phyloP scores from a whole-genome alignment of 2,329 filamentous ascomycete species.

The Epicoccum sorghinum region DNA sequence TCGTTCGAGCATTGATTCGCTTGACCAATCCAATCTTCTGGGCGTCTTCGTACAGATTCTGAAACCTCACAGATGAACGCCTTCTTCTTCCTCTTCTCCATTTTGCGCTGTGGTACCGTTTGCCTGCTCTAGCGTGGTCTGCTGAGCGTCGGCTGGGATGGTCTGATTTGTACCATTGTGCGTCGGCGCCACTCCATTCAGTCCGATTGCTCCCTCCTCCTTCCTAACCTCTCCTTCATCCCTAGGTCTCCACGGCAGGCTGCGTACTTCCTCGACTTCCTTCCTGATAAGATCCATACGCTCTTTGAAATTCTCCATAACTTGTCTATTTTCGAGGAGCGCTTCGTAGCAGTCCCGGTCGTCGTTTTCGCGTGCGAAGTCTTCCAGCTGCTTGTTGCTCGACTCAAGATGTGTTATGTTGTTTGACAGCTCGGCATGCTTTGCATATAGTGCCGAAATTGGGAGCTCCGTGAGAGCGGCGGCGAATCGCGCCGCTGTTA shows the following conservation, averaged over 20 bases:
- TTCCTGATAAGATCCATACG: conserved; percentile 67
- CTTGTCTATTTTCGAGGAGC: conserved; percentile 72
- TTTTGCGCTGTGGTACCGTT: not conserved
- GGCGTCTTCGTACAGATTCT: too few relatives aligned
- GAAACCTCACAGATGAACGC: conserved; percentile 10
- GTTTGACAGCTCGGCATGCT: conserved; percentile 77
- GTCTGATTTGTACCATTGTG: not conserved
- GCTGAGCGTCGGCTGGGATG: not conserved
- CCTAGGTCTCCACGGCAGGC: conserved; percentile 57
- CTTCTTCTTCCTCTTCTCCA: conserved; percentile 11
- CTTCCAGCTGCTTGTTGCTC: conserved; percentile 74
- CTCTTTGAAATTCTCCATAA: conserved; percentile 71
- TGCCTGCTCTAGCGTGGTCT: not conserved
- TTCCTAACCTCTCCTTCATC: conserved; percentile 24
- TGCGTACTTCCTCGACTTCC: conserved; percentile 68
- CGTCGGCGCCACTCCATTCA: conserved; percentile 1
- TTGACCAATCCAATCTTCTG: too few relatives aligned
- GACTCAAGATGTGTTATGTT: conserved; percentile 74
- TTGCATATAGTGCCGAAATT: conserved; percentile 70
- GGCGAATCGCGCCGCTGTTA: conserved; percentile 68
- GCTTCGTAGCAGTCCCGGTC: conserved; percentile 77
- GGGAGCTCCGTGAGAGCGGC: conserved; percentile 71
- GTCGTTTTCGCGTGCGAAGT: conserved; percentile 59
- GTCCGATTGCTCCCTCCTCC: conserved; percentile 9
- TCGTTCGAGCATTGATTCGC: too few relatives aligned